These are phyloP conservation scores for Luzula sylvatica DNA, from an alignment of 176 grass and related monocot species.

Conservation along the genomic window DNA sequence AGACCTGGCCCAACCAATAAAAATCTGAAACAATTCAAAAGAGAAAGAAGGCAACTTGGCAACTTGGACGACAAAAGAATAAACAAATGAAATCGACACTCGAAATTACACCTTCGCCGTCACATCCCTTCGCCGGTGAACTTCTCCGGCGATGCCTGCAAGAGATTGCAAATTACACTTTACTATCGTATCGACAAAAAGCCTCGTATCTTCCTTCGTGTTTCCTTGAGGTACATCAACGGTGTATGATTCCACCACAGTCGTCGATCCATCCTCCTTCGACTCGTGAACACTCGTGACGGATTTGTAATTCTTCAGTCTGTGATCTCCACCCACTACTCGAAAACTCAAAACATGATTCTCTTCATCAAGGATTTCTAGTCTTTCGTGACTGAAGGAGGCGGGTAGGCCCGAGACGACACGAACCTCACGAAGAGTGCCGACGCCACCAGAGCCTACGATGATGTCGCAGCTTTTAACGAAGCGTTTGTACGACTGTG, in stretches of 20 bases:
- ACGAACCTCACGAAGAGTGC: conserved; percentile 63
- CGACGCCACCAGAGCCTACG: conserved; percentile 38
- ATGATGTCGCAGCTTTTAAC: conserved; percentile 62
- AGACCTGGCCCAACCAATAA: conserved; percentile 10
- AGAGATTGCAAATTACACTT: conserved; percentile 73
- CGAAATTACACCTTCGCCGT: conserved; percentile 5
- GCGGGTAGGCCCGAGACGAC: conserved; percentile 73
- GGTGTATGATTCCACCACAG: conserved; percentile 63
- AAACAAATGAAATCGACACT: neutral
- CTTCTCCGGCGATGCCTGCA: conserved; percentile 43
- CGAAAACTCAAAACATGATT: conserved; percentile 82
- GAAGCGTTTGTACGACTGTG: conserved; percentile 84
- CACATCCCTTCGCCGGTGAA: neutral
- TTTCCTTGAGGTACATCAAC: conserved; percentile 70
- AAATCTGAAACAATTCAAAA: no score
- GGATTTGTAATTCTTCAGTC: conserved; percentile 82
- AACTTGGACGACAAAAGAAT: conserved; percentile 15
- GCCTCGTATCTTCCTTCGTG: conserved; percentile 62
- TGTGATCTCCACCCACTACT: conserved; percentile 85
- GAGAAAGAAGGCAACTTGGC: conserved; percentile 10
- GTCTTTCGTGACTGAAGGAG: conserved; percentile 67
- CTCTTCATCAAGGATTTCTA: conserved; percentile 90
- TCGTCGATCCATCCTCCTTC: neutral
- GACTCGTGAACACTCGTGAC: conserved; percentile 59
- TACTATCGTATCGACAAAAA: conserved; percentile 71